Conservation (phyloP, 2,329 filamentous ascomycete species). For the Aspergillus candidus region DNA sequence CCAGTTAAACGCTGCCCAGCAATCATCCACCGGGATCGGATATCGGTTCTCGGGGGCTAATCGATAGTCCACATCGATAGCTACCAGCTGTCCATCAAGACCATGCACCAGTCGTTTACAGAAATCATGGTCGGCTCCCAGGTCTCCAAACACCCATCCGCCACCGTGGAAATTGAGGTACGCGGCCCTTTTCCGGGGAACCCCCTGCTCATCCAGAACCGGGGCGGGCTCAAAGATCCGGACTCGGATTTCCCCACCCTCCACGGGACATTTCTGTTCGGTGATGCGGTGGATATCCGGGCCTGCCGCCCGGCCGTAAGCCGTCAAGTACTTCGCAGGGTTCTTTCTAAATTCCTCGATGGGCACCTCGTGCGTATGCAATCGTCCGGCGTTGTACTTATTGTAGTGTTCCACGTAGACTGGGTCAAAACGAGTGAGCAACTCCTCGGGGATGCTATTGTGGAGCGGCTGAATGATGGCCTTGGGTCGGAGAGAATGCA, state of each 20-base stretch:
- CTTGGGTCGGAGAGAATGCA: slow-evolving; percentile 22
- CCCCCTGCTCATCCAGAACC: slow-evolving; percentile 18
- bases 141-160: slow-evolving; percentile 41
- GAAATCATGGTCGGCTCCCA: slow-evolving; percentile 35
- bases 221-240: slow-evolving; percentile 36
- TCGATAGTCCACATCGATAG: slow-evolving; percentile 42
- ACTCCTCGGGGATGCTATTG: slow-evolving; percentile 36
- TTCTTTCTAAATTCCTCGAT: slow-evolving; percentile 36
- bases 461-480: slow-evolving; percentile 31
- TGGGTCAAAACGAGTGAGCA: slow-evolving; percentile 36
- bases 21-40: slow-evolving; percentile 35
- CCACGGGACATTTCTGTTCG: slow-evolving; percentile 36
- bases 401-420: slow-evolving; percentile 39
- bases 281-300: slow-evolving; percentile 36
- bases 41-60: slow-evolving; percentile 36
- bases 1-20: slow-evolving; percentile 38
- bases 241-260: slow-evolving; percentile 35
- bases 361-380: slow-evolving; percentile 39
- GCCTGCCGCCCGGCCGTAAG: slow-evolving; percentile 34
- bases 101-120: slow-evolving; percentile 37
- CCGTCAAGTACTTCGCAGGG: slow-evolving; percentile 33
- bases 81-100: slow-evolving; percentile 35
- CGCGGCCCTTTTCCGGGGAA: slow-evolving; percentile 28
- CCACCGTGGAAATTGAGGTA: slow-evolving; percentile 41
- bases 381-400: slow-evolving; percentile 37